Evolutionary conservation across 352 stramenopile species (phyloP), one percentile per base, ranked within the genome.

Genomic region (Phytopythium ostracodes): DNA sequence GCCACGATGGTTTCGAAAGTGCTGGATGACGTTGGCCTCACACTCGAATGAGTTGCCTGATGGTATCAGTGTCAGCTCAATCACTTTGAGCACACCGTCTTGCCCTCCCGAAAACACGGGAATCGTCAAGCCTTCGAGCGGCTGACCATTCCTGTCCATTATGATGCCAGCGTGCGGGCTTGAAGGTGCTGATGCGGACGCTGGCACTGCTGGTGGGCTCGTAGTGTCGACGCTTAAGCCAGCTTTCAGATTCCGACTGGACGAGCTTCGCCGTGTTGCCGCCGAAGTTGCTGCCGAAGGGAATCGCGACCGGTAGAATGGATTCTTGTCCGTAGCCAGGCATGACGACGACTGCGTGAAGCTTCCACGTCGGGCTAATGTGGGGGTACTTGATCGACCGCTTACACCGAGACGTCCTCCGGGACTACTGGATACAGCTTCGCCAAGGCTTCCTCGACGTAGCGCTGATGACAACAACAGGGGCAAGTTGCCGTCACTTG

Each of bases 91-190:
- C 18, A 82, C 65, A 18, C 84, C 84, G 40, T 91, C 79, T 52
- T 75, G 71, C 51, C 81, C 82, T 10, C 84, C 84, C 14, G 68
- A 88, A 60, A 92, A 92, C 3, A 91, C 71, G 62, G 91, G 73
- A 25, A 91, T 86, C 22, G 40, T 22, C 17, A 57, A 9, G 29
- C 9, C 27, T 15, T 47, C 46, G 9, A 51, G 20, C 24, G 35
- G 33, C 10, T 40, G 22, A 15, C 47, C 33, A 12, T 33, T 47
- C 5, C n/a, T 35, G 11, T 11, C 24, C 49, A 29, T 25, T 43
- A 24, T 31, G 29, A 60, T 29, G 17, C 55, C 55, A 29, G 55
- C 38, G 18, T 40, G 71, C 17, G 68, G 68, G 43, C 65, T 75
- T 31, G 60, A 75, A 12, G 72, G 70, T n/a, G 63, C 68, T 7